Conservation (phyloP, 169 alveolate species). For the Eimeria sp. region DNA sequence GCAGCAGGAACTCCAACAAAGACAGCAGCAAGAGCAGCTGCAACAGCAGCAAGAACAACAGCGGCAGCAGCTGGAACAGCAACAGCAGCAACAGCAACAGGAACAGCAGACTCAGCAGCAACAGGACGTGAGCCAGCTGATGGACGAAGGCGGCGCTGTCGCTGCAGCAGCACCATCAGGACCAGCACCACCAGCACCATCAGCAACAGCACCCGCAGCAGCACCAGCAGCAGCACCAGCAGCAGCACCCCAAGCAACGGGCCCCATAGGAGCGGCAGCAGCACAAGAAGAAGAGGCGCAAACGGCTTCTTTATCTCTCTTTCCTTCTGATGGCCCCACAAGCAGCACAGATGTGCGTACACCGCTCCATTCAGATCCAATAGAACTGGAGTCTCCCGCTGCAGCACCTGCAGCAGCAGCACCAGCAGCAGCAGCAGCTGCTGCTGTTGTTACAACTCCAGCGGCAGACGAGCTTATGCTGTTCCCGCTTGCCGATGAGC, state of each 20-base stretch:
- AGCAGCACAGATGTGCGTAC: slow-evolving; percentile 19
- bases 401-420: slow-evolving; percentile 20
- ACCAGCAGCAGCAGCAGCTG: background rate
- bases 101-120: background rate
- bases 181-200: background rate
- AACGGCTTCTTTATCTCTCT: background rate
- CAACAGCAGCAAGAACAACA: background rate
- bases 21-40: slow-evolving; percentile 8
- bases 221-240: background rate
- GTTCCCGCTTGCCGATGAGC: slow-evolving; percentile 24
- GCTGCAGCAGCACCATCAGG: background rate
- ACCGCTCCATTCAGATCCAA: background rate
- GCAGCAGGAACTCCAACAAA: background rate
- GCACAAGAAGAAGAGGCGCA: background rate
- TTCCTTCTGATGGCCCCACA: slow-evolving; percentile 36
- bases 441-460: too few species aligned
- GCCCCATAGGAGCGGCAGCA: too few species aligned
- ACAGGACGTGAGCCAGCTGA: background rate
- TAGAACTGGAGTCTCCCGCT: background rate
- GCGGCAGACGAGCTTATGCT: slow-evolving; percentile 24
- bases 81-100: slow-evolving; percentile 3
- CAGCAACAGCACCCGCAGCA: background rate
- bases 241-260: background rate
- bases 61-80: background rate
- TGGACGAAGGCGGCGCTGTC: background rate